phyloP scores from a whole-genome alignment of 2,329 filamentous ascomycete species.

The Monosporascus sp. region DNA sequence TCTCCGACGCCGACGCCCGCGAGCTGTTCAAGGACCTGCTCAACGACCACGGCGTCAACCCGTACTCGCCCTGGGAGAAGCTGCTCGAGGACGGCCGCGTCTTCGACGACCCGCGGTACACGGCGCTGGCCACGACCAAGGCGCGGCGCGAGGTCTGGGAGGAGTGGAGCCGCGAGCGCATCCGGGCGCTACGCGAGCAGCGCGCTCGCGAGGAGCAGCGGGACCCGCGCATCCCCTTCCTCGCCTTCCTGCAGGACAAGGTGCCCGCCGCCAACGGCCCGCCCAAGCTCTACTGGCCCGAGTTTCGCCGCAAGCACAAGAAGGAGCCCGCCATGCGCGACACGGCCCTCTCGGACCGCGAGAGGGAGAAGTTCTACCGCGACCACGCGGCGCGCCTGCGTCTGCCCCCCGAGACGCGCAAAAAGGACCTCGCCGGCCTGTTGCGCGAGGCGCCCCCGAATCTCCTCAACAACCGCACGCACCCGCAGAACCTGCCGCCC shows the following conservation, averaged over 20 bases:
- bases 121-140: slow-evolving; percentile 74
- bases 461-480: slow-evolving; percentile 55
- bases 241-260: slow-evolving; percentile 73
- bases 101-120: slow-evolving; percentile 82
- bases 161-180: slow-evolving; percentile 74
- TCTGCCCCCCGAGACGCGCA: slow-evolving; percentile 59
- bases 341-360: slow-evolving; percentile 63
- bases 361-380: slow-evolving; percentile 73
- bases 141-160: slow-evolving; percentile 77
- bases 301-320: slow-evolving; percentile 88
- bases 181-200: slow-evolving; percentile 65
- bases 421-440: slow-evolving; percentile 62
- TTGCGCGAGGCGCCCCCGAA: slow-evolving; percentile 56
- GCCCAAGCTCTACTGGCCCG: slow-evolving; percentile 93
- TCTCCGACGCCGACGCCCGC: slow-evolving; percentile 71
- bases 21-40: slow-evolving; percentile 81
- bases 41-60: slow-evolving; percentile 74
- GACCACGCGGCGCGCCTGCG: slow-evolving; percentile 67
- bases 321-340: slow-evolving; percentile 79
- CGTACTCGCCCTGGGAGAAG: slow-evolving; percentile 88
- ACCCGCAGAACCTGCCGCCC: slow-evolving; percentile 53
- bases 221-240: slow-evolving; percentile 77
- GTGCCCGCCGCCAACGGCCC: slow-evolving; percentile 48
- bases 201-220: slow-evolving; percentile 72
- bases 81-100: slow-evolving; percentile 77